Evolutionary conservation across 1,139 yeast species (phyloP), one percentile per base, ranked within the genome.

Genomic region (Meyerozyma elateridarum): DNA sequence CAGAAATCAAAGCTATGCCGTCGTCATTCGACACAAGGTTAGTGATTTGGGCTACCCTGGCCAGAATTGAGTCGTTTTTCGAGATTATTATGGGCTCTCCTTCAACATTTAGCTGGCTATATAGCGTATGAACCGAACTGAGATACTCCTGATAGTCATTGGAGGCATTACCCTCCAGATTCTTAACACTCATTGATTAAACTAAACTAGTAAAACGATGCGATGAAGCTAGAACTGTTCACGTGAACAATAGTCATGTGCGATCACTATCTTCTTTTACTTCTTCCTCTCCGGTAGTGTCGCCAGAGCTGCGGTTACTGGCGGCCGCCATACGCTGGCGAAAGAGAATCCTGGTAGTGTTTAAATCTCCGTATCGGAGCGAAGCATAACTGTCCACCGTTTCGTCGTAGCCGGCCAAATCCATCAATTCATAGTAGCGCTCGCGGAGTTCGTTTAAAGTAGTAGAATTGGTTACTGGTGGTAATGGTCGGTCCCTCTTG

Each of bases 361-460:
- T 18, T 5, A 24, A 11, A 4, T n/a, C 18, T 7, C 27, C 27
- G 12, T 24, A 24, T 7, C 27, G 27, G 5, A 13, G 18, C 27
- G 15, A 17, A 14, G 18, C 15, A 6, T 17, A 15, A 4, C 9
- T 11, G 18, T 24, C 27, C 14, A 15, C 8, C 8, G 15, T 9
- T 8, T 8, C 8, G 15, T 24, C 18, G 27, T 24, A 24, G 8
- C 27, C 5, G 12, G 15, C 17, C 4, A 13, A 8, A 15, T 15
- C 15, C 27, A 24, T 24, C 11, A 24, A 5, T 13, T 24, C 27
- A 3, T 15, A 12, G 13, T 24, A 18, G 27, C 27, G 27, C n/a
- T 13, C 11, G 7, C 18, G 17, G 9, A 24, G 8, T 15, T 24
- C 27, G 9, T n/a, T 13, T 13, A 15, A 11, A 4, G 27, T 11